Percentiles rank a stretch among this genome's conserved stretches.
Conservation (phyloP, 108 stramenopile genomes). For the Cyclostephanos tholiformis region DNA sequence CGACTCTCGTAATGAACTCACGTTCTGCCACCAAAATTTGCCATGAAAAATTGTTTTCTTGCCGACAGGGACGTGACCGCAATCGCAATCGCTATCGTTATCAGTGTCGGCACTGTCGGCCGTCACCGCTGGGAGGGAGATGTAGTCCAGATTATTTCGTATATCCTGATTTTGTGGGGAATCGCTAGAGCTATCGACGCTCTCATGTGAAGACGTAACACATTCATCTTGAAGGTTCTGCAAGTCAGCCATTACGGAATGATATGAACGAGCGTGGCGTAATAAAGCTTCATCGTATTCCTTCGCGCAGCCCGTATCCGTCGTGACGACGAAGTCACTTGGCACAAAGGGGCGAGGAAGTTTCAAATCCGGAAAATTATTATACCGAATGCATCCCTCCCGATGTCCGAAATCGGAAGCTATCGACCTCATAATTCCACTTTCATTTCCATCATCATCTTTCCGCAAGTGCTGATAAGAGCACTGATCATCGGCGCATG, state of each 20-base stretch:
- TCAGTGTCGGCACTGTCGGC: slow-evolving; percentile 3
- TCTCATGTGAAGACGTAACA: background rate
- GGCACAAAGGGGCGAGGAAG: slow-evolving; percentile 18
- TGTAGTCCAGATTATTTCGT: slow-evolving; percentile 30
- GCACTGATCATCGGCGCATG: slow-evolving; percentile 68
- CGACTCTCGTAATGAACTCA: background rate
- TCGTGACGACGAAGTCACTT: slow-evolving; percentile 10
- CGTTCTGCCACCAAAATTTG: slow-evolving; percentile 37
- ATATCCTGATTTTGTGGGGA: background rate
- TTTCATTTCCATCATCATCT: background rate
- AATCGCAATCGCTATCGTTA: background rate
- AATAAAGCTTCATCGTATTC: background rate
- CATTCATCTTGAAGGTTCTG: background rate
- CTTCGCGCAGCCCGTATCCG: background rate
- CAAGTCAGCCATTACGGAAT: background rate
- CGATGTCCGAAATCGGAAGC: background rate
- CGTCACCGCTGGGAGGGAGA: slow-evolving; percentile 18
- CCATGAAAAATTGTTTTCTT: slow-evolving; percentile 17
- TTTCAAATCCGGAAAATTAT: slow-evolving; percentile 11
- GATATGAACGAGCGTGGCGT: background rate
- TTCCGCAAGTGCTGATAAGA: slow-evolving; percentile 62
- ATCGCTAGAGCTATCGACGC: background rate
- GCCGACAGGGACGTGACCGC: background rate
- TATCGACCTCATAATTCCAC: background rate
- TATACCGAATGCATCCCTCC: slow-evolving; percentile 16